phyloP scores from a whole-genome alignment of 306 rosid species.

The Rubus idaeus region DNA sequence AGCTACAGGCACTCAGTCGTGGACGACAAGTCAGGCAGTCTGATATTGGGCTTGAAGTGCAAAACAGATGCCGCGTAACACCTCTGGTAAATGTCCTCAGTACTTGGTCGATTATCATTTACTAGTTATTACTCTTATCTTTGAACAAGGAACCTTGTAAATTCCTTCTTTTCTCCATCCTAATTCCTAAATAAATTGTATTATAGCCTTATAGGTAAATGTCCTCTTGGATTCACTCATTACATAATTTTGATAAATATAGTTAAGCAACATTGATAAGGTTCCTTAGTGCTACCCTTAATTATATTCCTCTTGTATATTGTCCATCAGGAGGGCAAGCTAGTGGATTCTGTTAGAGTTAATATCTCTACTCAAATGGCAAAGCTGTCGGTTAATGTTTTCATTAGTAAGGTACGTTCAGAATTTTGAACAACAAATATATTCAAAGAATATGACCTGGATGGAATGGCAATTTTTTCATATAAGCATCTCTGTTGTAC shows the following conservation, averaged over 20 bases:
- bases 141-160: neutral
- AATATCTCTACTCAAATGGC: conserved; percentile 42
- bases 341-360: conserved; percentile 40
- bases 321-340: conserved; percentile 55
- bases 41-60: conserved; percentile 66
- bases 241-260: neutral
- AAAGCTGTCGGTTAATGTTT: conserved; percentile 64
- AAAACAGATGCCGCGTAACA: conserved; percentile 40
- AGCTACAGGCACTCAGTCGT: conserved; percentile 79
- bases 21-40: conserved; percentile 71
- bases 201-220: neutral
- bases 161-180: neutral
- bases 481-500: neutral
- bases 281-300: neutral
- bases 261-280: neutral
- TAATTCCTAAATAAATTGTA: neutral
- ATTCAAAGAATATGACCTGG: neutral
- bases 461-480: neutral
- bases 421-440: neutral
- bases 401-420: conserved; percentile 61
- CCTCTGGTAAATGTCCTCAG: conserved; percentile 45
- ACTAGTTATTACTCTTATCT: neutral
- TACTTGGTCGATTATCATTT: neutral
- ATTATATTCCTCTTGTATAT: conserved; percentile 22
- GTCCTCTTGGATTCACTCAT: neutral